A percentile compares a stretch with the other conserved stretches of the same genome.
Evolutionary conservation across 2,329 filamentous ascomycete genomes (phyloP).

Genomic region (Cytospora piceae): DNA sequence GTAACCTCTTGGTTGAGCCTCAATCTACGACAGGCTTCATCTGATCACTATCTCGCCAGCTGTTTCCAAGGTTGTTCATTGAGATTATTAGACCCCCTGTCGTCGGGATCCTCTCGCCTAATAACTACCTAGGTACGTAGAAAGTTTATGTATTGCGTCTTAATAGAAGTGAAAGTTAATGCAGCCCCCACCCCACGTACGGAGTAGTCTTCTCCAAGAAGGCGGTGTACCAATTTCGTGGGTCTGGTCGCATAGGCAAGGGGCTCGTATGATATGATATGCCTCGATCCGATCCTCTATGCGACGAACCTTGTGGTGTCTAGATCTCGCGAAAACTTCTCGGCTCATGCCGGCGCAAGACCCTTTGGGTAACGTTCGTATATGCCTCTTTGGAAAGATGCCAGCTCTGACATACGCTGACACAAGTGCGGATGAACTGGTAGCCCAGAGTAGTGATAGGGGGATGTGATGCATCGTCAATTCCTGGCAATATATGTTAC

Average conservation of each 20-base stretch:
- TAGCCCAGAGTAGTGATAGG: not conserved
- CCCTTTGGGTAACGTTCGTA: not conserved
- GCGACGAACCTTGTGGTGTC: conserved; percentile 8
- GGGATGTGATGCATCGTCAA: not conserved
- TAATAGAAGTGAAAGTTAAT: no score
- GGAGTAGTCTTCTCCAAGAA: not conserved
- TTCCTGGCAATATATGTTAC: not conserved
- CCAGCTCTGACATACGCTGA: no score
- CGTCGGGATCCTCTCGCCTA: not conserved
- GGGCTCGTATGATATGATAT: conserved; percentile 6
- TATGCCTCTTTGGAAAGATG: not conserved
- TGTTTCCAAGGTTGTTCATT: not conserved
- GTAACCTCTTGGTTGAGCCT: not conserved
- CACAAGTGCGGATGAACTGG: not conserved
- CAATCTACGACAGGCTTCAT: not conserved
- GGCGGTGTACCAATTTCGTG: not conserved
- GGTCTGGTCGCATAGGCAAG: conserved; percentile 1
- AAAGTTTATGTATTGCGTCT: no score
- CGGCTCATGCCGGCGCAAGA: conserved; percentile 20
- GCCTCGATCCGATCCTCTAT: conserved; percentile 7
- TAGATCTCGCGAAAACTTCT: conserved; percentile 14
- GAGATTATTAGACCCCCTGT: no score
- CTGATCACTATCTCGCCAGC: no score
- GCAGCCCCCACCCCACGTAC: not conserved
- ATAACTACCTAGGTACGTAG: no score